Evolutionary conservation across 371 early-diverging fungal species (phyloP), one percentile per base, ranked within the genome.

Genomic region (Actinomortierella ambigua): DNA sequence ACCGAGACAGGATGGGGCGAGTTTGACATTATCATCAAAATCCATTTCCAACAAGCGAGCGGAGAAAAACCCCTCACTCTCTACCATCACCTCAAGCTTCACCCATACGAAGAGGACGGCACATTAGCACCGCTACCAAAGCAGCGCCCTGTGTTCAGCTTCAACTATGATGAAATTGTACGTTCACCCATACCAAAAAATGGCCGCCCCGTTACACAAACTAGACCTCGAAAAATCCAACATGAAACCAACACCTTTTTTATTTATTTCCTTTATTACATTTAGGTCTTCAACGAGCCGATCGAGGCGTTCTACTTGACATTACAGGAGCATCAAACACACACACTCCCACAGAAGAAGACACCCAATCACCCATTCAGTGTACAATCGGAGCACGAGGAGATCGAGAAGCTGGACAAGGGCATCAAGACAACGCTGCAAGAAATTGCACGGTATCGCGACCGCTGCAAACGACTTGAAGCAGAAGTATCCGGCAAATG

Each of bases 1-100:
- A 82, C 83, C 48, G 98, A 98, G 76, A 95, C 95, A 11, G 99
- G 96, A 23, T 99, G 99, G 99, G 99, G 99, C 67, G 98, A 99
- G 81, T 99, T 99, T 75, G 98, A 96, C 50, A 92, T 98, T 40
- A 84, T 88, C 50, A 96, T 99, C 69, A 93, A 93, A 76, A 87
- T 99, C 34, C 85, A 87, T 62, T 93, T 96, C 68, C 86, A 88
- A 18, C 78, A 83, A 15, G 85, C 81, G 41, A 78, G 91, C n/a
- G 82, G 82, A 42, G 97, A 96, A 64, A 93, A 93, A 68, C 88
- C 91, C 15, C 84, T 95, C 18, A 81, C 85, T 22, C 77, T 97
- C 8, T 92, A 89, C 73, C 96, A 96, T 68, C 90, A 89, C 69
- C 82, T 98, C 55, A 82, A 87, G 64, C 79, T 94, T 42, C 93